phyloP scores from a whole-genome alignment of 768 basidiomycete genomes.

The Lepiota venenata region DNA sequence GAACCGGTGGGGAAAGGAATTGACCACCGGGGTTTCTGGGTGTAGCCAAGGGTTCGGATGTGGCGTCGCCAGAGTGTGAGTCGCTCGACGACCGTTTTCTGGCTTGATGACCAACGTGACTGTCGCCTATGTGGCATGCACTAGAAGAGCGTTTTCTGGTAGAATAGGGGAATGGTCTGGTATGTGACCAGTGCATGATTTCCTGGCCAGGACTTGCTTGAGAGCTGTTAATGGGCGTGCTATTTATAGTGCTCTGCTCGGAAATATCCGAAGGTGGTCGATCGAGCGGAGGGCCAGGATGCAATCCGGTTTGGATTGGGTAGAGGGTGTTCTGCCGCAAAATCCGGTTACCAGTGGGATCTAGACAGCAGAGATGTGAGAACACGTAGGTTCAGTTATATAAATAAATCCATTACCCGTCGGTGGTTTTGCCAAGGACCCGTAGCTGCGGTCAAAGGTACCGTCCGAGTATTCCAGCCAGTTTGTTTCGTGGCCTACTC shows the following conservation, averaged over 20 bases:
- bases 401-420: too few relatives aligned
- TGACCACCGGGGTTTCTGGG: too few relatives aligned
- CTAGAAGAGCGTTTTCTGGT: conserved; percentile 2
- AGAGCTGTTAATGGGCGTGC: neutral
- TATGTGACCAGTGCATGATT: neutral
- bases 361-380: neutral
- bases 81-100: conserved; percentile 4
- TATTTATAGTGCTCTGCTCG: conserved; percentile 8
- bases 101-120: neutral
- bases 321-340: neutral
- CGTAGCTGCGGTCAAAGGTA: too few relatives aligned
- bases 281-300: neutral
- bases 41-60: neutral
- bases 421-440: too few relatives aligned
- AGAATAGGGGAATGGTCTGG: neutral
- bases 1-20: neutral
- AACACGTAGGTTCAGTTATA: too few relatives aligned
- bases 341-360: neutral
- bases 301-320: conserved; percentile 2
- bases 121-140: neutral
- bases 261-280: conserved; percentile 3
- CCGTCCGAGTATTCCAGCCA: neutral
- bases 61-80: neutral
- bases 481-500: neutral
- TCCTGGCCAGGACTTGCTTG: neutral